phyloP scores from a whole-genome alignment of 2,329 filamentous ascomycete genomes.

The Coniochaeta pulveracea region DNA sequence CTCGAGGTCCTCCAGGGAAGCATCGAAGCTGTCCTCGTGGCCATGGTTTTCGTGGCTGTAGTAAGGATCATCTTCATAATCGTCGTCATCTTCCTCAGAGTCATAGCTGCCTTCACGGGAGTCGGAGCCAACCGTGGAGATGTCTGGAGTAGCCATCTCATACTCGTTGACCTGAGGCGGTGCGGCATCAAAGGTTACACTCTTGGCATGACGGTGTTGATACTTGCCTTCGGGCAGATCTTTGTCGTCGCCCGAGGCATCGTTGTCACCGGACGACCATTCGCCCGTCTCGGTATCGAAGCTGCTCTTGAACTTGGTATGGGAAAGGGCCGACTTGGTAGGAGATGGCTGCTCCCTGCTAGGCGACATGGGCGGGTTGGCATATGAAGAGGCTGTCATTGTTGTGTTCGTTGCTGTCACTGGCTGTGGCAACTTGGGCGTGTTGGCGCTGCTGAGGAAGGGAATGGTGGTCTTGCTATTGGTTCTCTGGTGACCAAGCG shows the following conservation, averaged over 20 bases:
- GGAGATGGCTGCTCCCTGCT: slow-evolving; percentile 68
- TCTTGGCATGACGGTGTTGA: slow-evolving; percentile 81
- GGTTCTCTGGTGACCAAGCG: slow-evolving; percentile 32
- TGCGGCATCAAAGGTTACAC: slow-evolving; percentile 90
- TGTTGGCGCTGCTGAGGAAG: slow-evolving; percentile 42
- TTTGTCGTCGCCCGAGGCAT: slow-evolving; percentile 46
- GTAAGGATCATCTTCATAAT: slow-evolving; percentile 42
- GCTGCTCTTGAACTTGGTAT: slow-evolving; percentile 50
- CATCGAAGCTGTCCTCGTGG: slow-evolving; percentile 86
- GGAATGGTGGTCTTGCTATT: slow-evolving; percentile 53
- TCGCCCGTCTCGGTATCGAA: slow-evolving; percentile 59
- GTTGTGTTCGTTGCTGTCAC: slow-evolving; percentile 16
- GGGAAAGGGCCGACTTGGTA: slow-evolving; percentile 79
- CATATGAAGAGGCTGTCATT: too few species aligned
- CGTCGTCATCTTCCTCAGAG: slow-evolving; percentile 65
- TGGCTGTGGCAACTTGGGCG: slow-evolving; percentile 21
- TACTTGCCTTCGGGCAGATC: slow-evolving; percentile 53
- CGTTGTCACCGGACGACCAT: slow-evolving; percentile 61
- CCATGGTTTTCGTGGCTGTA: slow-evolving; percentile 44
- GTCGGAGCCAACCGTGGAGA: slow-evolving; percentile 82
- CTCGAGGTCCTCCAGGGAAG: slow-evolving; percentile 86
- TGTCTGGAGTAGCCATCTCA: slow-evolving; percentile 91
- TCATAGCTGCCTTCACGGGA: slow-evolving; percentile 92
- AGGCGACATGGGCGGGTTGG: slow-evolving; percentile 32
- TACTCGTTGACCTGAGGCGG: slow-evolving; percentile 96